phyloP scores from a whole-genome alignment of 257 asterid genomes.

The Dorcoceras hygrometricum region DNA sequence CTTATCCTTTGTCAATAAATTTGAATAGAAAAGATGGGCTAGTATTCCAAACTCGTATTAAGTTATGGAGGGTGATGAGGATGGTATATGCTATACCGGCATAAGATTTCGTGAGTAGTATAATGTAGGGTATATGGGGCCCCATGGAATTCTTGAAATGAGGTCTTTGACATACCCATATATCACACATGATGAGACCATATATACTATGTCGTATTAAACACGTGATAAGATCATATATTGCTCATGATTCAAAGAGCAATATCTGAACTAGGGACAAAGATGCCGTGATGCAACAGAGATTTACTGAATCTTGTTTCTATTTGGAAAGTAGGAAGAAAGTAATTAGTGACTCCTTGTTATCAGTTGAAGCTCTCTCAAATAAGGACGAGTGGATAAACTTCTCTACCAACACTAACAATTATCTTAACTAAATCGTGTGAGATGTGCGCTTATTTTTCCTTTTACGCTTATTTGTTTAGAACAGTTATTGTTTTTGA shows the following conservation, averaged over 20 bases:
- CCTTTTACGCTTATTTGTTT: too few species aligned
- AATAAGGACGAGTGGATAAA: too few species aligned
- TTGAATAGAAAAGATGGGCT: conserved; percentile 10
- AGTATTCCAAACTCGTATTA: conserved; percentile 8
- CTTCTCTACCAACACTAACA: too few species aligned
- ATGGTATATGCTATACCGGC: too few species aligned
- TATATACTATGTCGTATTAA: too few species aligned
- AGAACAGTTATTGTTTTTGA: too few species aligned
- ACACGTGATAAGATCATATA: neutral
- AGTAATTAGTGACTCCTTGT: neutral
- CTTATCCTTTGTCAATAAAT: conserved; percentile 14
- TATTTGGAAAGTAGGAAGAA: neutral
- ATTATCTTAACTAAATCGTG: too few species aligned
- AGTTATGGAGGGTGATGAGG: neutral
- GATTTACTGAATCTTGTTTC: conserved; percentile 2
- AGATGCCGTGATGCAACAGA: neutral
- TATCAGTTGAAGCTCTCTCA: too few species aligned
- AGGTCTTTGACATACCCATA: neutral
- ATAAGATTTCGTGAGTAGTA: too few species aligned
- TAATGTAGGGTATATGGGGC: too few species aligned
- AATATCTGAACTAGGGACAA: conserved; percentile 1
- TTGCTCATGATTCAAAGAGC: conserved; percentile 17
- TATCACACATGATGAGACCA: neutral
- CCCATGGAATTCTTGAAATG: too few species aligned
- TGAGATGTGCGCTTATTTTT: too few species aligned